Conservation (phyloP, 495 filamentous ascomycete species). For the Hypomontagnella monticulosa region DNA sequence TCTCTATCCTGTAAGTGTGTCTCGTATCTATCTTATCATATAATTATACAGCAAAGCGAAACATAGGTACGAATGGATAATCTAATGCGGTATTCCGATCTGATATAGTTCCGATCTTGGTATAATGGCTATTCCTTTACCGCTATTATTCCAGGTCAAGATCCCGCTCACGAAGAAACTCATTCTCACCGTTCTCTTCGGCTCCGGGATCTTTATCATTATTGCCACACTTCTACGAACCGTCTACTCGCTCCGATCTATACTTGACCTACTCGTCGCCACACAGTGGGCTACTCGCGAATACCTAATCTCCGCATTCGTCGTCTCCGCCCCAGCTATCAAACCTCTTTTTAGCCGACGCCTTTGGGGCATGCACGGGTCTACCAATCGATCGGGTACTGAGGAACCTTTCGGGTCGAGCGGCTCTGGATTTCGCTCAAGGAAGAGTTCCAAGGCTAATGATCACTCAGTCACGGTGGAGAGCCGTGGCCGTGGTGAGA, state of each 20-base stretch:
- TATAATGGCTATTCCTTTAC: constrained; percentile 25
- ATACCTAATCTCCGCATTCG: constrained; percentile 24
- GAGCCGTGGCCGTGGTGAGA: neutral
- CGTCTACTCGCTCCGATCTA: constrained; percentile 15
- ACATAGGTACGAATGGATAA: neutral
- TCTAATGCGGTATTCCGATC: neutral
- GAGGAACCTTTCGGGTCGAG: constrained; percentile 2
- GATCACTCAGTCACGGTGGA: constrained; percentile 15
- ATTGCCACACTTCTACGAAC: constrained; percentile 20
- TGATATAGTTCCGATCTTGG: constrained; percentile 16
- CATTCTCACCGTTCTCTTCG: constrained; percentile 9
- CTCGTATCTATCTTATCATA: neutral
- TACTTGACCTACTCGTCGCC: constrained; percentile 14
- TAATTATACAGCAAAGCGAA: neutral
- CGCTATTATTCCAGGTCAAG: constrained; percentile 20
- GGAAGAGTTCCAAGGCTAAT: constrained; percentile 7
- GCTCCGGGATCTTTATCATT: constrained; percentile 26
- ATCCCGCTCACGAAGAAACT: constrained; percentile 3
- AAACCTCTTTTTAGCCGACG: constrained; percentile 20
- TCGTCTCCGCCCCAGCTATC: constrained; percentile 24
- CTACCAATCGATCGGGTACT: neutral
- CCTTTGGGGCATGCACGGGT: constrained; percentile 11
- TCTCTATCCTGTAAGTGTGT: constrained; percentile 18
- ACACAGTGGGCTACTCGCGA: constrained; percentile 27
- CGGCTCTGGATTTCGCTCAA: constrained; percentile 2